phyloP scores from a whole-genome alignment of 768 basidiomycete species.

The Phanerochaete carnosa region DNA sequence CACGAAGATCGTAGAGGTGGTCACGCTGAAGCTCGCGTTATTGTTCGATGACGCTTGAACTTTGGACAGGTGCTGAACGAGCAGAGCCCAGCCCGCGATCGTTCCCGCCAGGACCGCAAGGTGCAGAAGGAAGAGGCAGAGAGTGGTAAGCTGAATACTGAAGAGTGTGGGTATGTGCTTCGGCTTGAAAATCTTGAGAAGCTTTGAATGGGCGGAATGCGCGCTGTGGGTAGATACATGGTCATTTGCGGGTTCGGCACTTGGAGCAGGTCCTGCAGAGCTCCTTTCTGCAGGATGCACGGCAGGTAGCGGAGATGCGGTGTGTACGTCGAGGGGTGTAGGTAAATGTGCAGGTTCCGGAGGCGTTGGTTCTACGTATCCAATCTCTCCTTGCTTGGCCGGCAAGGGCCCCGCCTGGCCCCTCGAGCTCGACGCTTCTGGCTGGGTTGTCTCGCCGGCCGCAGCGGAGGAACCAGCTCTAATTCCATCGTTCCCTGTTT shows the following conservation, averaged over 20 bases:
- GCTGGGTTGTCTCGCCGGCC: not conserved
- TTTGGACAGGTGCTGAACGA: conserved; percentile 22
- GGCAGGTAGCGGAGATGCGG: conserved; percentile 34
- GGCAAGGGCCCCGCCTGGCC: conserved; percentile 59
- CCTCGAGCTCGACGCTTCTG: not conserved
- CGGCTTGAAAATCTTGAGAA: conserved; percentile 37
- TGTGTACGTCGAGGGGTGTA: not conserved
- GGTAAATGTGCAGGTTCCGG: conserved; percentile 5
- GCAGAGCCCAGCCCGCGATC: conserved; percentile 54
- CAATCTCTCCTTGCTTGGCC: conserved; percentile 63
- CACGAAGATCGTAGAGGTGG: conserved; percentile 42
- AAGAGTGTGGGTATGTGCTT: conserved; percentile 34
- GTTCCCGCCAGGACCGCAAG: conserved; percentile 38
- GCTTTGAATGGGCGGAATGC: conserved; percentile 16
- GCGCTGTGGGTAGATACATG: not conserved
- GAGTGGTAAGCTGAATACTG: conserved; percentile 45
- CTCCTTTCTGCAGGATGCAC: conserved; percentile 50
- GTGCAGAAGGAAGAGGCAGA: conserved; percentile 42
- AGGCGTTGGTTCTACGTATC: conserved; percentile 44
- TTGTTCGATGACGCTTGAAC: not conserved
- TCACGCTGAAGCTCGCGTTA: conserved; percentile 4
- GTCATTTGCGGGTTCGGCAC: not conserved
- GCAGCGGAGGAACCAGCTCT: not conserved
- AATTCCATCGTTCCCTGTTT: not conserved
- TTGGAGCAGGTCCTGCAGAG: conserved; percentile 17